Conservation (phyloP, 371 early-diverging fungal genomes). For the Dinochytrium kinnereticum region DNA sequence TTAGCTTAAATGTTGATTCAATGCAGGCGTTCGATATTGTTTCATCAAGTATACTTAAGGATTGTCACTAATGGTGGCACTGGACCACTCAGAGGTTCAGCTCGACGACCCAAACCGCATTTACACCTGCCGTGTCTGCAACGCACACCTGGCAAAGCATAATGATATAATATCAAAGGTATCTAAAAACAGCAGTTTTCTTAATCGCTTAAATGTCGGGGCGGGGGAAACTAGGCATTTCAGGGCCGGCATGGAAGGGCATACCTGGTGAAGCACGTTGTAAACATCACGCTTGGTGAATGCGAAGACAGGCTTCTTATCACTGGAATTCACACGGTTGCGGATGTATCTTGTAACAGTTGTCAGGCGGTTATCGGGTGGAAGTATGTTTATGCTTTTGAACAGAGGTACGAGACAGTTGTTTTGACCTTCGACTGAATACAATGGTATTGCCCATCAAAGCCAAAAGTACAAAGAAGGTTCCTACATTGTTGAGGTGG, state of each 20-base stretch:
- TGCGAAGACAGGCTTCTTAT: slow-evolving; percentile 70
- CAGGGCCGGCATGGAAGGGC: slow-evolving; percentile 71
- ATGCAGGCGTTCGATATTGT: too few relatives aligned
- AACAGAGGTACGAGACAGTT: too few relatives aligned
- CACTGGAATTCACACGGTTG: slow-evolving; percentile 76
- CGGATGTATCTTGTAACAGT: slow-evolving; percentile 67
- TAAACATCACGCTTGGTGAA: slow-evolving; percentile 49
- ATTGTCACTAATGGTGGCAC: background rate
- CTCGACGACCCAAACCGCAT: slow-evolving; percentile 36
- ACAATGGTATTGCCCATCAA: too few relatives aligned
- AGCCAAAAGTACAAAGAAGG: slow-evolving; percentile 79
- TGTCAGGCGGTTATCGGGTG: slow-evolving; percentile 71
- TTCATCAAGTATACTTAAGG: background rate
- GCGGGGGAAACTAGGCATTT: too few relatives aligned
- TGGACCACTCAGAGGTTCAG: background rate
- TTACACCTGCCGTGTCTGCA: slow-evolving; percentile 66
- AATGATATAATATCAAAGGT: slow-evolving; percentile 69
- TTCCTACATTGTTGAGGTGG: slow-evolving; percentile 66
- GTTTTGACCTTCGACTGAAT: too few relatives aligned
- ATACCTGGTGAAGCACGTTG: slow-evolving; percentile 66
- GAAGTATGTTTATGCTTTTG: slow-evolving; percentile 72
- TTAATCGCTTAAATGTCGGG: slow-evolving; percentile 2
- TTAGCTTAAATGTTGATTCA: too few relatives aligned
- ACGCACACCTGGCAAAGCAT: slow-evolving; percentile 63
- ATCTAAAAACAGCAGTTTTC: slow-evolving; percentile 18